These are phyloP conservation scores for Syzygium malaccense DNA, from an alignment of 441 rosid genomes.

Conservation along the genomic window DNA sequence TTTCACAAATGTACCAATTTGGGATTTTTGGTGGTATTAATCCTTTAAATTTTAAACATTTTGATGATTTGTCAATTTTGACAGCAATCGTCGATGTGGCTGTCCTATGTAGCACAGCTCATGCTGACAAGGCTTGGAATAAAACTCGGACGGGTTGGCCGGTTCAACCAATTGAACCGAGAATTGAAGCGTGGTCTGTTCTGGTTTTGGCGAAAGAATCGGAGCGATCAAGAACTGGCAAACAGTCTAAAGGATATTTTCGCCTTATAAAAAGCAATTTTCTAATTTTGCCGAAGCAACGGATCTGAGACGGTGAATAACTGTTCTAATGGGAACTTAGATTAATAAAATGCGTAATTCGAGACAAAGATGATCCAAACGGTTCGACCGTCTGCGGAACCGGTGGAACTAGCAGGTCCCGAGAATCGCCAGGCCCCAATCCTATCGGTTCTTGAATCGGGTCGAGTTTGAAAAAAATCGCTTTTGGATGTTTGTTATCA, in stretches of 20 bases:
- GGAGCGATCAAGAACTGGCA: background rate
- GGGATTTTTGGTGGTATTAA: too few relatives aligned
- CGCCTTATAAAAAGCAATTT: background rate
- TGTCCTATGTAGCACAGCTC: too few relatives aligned
- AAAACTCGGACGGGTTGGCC: rapidly evolving
- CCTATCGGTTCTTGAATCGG: background rate
- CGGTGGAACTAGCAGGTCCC: background rate
- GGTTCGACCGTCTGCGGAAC: background rate
- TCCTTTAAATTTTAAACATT: too few relatives aligned
- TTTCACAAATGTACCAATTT: too few relatives aligned
- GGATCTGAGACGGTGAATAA: background rate
- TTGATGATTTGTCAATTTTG: too few relatives aligned
- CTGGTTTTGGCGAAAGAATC: background rate
- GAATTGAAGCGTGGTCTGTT: background rate
- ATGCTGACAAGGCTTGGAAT: too few relatives aligned
- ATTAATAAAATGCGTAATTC: background rate
- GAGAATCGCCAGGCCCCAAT: background rate
- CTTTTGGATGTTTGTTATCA: background rate
- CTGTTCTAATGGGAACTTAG: background rate
- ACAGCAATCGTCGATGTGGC: too few relatives aligned
- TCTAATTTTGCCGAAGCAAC: background rate
- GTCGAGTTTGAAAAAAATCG: background rate
- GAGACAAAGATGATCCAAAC: background rate
- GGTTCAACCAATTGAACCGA: background rate
- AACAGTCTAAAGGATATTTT: rapidly evolving